Base-by-base conservation (phyloP, 768 basidiomycete genomes). In the Lyophyllum decastes region DNA sequence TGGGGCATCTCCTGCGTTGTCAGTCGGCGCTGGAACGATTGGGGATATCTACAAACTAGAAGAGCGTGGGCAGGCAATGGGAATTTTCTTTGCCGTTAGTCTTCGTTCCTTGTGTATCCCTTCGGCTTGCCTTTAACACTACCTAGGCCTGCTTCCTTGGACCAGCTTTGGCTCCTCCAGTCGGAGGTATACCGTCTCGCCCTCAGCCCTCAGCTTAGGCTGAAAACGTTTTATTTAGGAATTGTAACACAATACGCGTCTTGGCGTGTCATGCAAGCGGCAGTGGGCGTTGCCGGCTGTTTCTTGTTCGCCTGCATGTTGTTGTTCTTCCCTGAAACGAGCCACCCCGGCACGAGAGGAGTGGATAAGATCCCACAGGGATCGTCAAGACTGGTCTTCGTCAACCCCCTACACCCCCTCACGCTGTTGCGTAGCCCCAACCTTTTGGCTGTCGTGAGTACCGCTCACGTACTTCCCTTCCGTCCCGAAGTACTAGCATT, bases 251-350 rank as follows among this genome's bases (percentile, higher is more conserved):
- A 86, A 52, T 38, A 38, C 60, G 78, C 77, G 33, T 89, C 88
- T 0, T 91, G 89, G 88, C 79, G 89, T 0, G 59, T 76, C 3
- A 80, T 87, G 68, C 87, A 90, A 64, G 64, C 70, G 8, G 62
- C 64, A 0, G 57, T 90, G 0, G 80, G 78, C 2, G 35, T 75
- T 0, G 67, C 73, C 38, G 80, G 79, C 2, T 35, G 81, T 0
- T 14, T 77, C 0, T 71, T 75, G 1, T 73, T 82, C 34, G 7
- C 78, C 6, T 58, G 72, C 5, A 73, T 88, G 30, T 49, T 66
- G 1, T 41, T 79, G 2, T 77, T 77, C 52, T 77, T 88, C n/a
- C 88, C 88, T 0, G 89, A 90, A 63, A 90, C 88, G 2, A 82
- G 80, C 49, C 84, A 87, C 62, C 87, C 88, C 0, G 80, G 83